Percentiles rank a stretch among this genome's conserved stretches.
Evolutionary conservation across 2,329 filamentous ascomycete species (phyloP).

Genomic region (Diaporthe nobilis): DNA sequence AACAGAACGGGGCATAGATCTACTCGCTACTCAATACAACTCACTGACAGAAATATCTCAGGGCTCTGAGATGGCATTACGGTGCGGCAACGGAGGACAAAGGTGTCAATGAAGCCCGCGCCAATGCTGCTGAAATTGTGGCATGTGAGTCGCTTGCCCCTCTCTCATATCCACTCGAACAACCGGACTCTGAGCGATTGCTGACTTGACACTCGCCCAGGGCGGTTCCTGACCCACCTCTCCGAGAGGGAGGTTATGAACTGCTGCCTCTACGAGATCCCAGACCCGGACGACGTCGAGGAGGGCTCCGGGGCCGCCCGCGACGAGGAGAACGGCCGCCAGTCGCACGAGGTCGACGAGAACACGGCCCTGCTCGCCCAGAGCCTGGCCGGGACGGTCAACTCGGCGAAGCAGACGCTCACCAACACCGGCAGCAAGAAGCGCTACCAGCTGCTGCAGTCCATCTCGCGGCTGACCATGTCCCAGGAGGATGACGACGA

Average conservation of each 20-base stretch:
- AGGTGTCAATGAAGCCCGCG: slow-evolving; percentile 77
- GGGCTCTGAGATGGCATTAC: slow-evolving; percentile 83
- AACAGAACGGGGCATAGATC: background rate
- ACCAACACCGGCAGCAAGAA: slow-evolving; percentile 57
- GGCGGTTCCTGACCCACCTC: slow-evolving; percentile 78
- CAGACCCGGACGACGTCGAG: slow-evolving; percentile 54
- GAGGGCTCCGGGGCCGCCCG: slow-evolving; percentile 45
- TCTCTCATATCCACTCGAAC: background rate
- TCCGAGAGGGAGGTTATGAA: slow-evolving; percentile 82
- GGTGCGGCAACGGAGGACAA: slow-evolving; percentile 73
- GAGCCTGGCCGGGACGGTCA: slow-evolving; percentile 45
- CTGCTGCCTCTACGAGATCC: slow-evolving; percentile 81
- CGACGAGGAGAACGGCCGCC: slow-evolving; percentile 57
- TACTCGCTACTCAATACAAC: background rate
- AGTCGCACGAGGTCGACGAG: slow-evolving; percentile 54
- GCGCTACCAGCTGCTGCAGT: slow-evolving; percentile 65
- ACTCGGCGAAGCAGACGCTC: slow-evolving; percentile 47
- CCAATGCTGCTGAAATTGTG: slow-evolving; percentile 83
- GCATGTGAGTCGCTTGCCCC: slow-evolving; percentile 64
- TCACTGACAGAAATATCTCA: slow-evolving; percentile 50
- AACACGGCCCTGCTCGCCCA: slow-evolving; percentile 61
- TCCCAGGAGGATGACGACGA: slow-evolving; percentile 55
- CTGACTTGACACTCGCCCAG: background rate
- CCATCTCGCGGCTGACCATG: slow-evolving; percentile 69
- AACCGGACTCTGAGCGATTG: background rate